Evolutionary conservation across 164 flowering plant species (phyloP).

Genomic region (Euptelea pleiosperma): DNA sequence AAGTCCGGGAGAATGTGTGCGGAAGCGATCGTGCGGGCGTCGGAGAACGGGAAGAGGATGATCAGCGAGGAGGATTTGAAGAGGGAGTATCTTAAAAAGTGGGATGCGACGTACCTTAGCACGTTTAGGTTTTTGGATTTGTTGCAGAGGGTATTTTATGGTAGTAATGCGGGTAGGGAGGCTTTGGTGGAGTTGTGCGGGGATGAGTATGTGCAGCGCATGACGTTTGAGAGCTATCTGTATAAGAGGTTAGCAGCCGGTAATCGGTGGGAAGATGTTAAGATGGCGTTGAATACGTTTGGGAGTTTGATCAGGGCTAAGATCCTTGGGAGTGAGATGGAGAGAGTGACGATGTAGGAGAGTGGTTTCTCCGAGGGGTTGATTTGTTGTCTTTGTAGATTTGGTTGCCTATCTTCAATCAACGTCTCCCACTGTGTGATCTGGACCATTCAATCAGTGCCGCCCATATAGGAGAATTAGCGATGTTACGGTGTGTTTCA

Average conservation of each 20-base stretch:
- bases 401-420: too few species aligned
- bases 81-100: slow-evolving; percentile 52
- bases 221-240: slow-evolving; percentile 82
- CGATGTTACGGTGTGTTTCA: too few species aligned
- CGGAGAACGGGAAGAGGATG: slow-evolving; percentile 59
- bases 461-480: too few species aligned
- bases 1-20: slow-evolving; percentile 80
- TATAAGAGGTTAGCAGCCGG: slow-evolving; percentile 42
- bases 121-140: slow-evolving; percentile 66
- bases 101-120: slow-evolving; percentile 52
- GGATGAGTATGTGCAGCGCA: slow-evolving; percentile 66
- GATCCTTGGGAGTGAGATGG: slow-evolving; percentile 22
- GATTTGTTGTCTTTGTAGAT: too few species aligned
- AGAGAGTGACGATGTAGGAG: slow-evolving; percentile 8
- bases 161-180: slow-evolving; percentile 60
- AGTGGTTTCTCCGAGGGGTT: too few species aligned
- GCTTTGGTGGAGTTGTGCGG: slow-evolving; percentile 85
- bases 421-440: too few species aligned
- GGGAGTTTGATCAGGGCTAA: slow-evolving; percentile 54
- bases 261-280: slow-evolving; percentile 27
- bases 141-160: slow-evolving; percentile 71
- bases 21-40: slow-evolving; percentile 64
- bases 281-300: slow-evolving; percentile 50
- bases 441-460: too few species aligned
- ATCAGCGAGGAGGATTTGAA: slow-evolving; percentile 57